phyloP scores from a whole-genome alignment of 75 land plant species.

The Pinus albicaulis region DNA sequence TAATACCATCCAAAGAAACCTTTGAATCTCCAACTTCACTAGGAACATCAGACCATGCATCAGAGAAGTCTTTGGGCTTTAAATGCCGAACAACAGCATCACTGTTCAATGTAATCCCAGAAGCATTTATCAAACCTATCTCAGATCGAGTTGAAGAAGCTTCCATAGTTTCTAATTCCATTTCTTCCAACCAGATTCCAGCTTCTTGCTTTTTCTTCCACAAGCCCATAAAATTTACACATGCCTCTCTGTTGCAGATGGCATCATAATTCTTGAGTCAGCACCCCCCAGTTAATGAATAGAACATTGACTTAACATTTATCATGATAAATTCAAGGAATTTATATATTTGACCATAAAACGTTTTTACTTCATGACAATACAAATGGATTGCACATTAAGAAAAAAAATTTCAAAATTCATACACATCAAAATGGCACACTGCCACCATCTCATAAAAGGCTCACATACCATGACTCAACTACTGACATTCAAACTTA shows the following conservation, averaged over 20 bases:
- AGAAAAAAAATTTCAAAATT: too few species aligned
- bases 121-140: constrained; percentile 36
- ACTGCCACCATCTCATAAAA: background rate
- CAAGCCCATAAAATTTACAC: constrained; percentile 58
- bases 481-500: background rate
- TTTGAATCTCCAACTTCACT: constrained; percentile 15
- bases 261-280: background rate
- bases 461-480: background rate
- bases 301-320: background rate
- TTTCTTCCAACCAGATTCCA: constrained; percentile 78
- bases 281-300: background rate
- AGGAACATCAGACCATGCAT: constrained; percentile 31
- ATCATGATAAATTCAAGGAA: background rate
- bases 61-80: constrained; percentile 22
- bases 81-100: constrained; percentile 6
- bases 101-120: constrained; percentile 39
- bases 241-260: constrained; percentile 69
- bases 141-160: constrained; percentile 36
- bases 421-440: background rate
- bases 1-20: constrained; percentile 8
- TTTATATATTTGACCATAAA: background rate
- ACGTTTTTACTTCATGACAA: background rate
- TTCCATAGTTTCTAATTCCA: constrained; percentile 53
- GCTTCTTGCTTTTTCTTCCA: constrained; percentile 90
- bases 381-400: background rate